Conservation (phyloP, 352 stramenopile genomes). For the Peronosclerospora sorghi region DNA sequence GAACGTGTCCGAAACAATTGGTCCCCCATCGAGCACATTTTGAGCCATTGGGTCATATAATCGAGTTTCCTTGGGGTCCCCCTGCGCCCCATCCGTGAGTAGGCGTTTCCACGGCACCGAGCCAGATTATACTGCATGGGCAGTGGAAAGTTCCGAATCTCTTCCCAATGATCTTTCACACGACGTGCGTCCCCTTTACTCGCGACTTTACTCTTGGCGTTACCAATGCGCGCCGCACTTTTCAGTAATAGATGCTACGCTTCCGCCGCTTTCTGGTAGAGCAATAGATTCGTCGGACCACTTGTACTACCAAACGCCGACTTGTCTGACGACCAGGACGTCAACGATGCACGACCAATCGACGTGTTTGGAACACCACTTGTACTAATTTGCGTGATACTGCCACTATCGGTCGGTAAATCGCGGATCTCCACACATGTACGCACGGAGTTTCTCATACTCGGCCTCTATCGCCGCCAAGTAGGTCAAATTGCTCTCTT, state of each 20-base stretch:
- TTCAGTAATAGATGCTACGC: conserved; percentile 62
- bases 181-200: conserved; percentile 67
- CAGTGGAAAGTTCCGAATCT: conserved; percentile 76
- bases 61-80: conserved; percentile 86
- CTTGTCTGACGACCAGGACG: conserved; percentile 28
- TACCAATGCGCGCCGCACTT: conserved; percentile 50
- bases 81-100: conserved; percentile 78
- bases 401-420: conserved; percentile 57
- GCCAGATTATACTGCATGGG: conserved; percentile 73
- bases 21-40: conserved; percentile 79
- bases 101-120: conserved; percentile 81
- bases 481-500: conserved; percentile 79
- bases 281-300: conserved; percentile 22
- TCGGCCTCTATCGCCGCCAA: conserved; percentile 64
- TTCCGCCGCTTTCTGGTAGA: conserved; percentile 46
- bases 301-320: conserved; percentile 27
- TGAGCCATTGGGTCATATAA: conserved; percentile 83
- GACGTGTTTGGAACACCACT: background rate
- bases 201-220: conserved; percentile 58
- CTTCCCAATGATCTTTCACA: conserved; percentile 83
- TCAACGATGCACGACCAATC: conserved; percentile 17
- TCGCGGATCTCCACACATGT: conserved; percentile 72
- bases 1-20: conserved; percentile 80
- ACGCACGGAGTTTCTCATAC: conserved; percentile 75
- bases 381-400: conserved; percentile 22